Evolutionary conservation across 345 rosid genomes (phyloP).

Genomic region (Aurinia saxatilis): DNA sequence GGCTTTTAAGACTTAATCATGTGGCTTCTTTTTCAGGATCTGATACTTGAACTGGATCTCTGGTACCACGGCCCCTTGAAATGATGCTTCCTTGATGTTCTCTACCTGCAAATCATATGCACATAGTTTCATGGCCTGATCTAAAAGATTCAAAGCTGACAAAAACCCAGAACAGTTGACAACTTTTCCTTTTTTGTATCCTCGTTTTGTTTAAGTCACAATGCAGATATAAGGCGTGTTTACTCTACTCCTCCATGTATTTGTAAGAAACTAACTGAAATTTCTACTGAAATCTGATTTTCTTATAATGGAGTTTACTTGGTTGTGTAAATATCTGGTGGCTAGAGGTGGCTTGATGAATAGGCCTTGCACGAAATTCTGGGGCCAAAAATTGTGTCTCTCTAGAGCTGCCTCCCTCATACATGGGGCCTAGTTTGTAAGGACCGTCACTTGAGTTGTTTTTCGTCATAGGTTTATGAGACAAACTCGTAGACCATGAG

Average conservation of each 20-base stretch:
- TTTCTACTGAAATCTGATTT: constrained; percentile 1
- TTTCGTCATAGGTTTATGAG: constrained; percentile 36
- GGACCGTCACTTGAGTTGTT: constrained; percentile 15
- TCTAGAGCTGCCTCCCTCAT: constrained; percentile 28
- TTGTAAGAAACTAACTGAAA: not conserved
- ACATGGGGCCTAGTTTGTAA: constrained; percentile 16
- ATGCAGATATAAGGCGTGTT: not conserved
- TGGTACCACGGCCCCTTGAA: constrained; percentile 32
- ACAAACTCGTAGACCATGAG: constrained; percentile 87
- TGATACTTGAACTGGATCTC: constrained; percentile 37
- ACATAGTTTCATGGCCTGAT: not conserved
- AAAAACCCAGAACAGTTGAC: not conserved
- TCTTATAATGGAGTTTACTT: constrained; percentile 34
- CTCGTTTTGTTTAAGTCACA: constrained; percentile 6
- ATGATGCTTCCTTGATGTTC: constrained; percentile 37
- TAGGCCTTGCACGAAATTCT: constrained; percentile 32
- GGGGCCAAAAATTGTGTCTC: constrained; percentile 9
- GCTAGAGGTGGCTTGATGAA: constrained; percentile 22
- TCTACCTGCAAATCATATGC: constrained; percentile 27
- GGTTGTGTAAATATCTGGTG: constrained; percentile 37
- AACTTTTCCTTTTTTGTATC: not conserved
- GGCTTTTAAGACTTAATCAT: constrained; percentile 27
- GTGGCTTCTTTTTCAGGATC: constrained; percentile 42
- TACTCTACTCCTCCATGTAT: not conserved
- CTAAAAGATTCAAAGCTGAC: constrained; percentile 1